Base-by-base conservation (phyloP, 2,329 filamentous ascomycete species). In the Aspergillus awamori region DNA sequence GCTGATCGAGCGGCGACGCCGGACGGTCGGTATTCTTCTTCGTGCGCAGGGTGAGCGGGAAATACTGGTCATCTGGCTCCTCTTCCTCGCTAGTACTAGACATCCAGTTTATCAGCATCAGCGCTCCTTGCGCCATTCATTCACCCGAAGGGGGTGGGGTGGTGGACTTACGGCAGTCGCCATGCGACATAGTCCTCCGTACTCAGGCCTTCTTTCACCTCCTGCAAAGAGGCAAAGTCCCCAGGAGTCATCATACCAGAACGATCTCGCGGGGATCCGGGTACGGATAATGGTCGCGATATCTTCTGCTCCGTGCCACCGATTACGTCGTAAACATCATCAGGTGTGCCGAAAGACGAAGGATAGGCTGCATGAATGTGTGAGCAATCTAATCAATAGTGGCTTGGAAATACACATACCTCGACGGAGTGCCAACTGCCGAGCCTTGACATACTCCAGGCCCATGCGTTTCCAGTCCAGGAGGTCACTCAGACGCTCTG, bases 391-490 rank as follows among this genome's bases (percentile, higher is more conserved):
- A 28, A 38, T n/a, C 13, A 41, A 8, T 13, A 4, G 38, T 15
- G 7, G 11, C 24, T 43, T n/a, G 26, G 6, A 24, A 10, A 24
- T 26, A 20, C 41, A 47, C 65, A 63, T 72, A 81, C 81, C 79
- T 77, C 95, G 87, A 71, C 95, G 86, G 65, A 99, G 83, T 24
- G 95, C 95, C 72, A 99, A 80, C 77, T 98, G 95, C 53, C 95
- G 87, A 36, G 95, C 95, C 83, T 98, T 99, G 80, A 97, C 92
- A 74, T 99, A 99, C 80, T 99, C 95, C 89, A 98, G 89, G 22
- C 95, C 95, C 95, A 99, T 99, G 53, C 95, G 87, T 85, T 98
- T 98, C 95, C 95, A 99, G 80, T 99, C 95, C 43, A 99, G 84
- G 62, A 99, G 83, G 75, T 99, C 95, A 72, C 93, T 96, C 58